Conservation (phyloP, 352 stramenopile genomes). For the Phytopythium ostracodes region DNA sequence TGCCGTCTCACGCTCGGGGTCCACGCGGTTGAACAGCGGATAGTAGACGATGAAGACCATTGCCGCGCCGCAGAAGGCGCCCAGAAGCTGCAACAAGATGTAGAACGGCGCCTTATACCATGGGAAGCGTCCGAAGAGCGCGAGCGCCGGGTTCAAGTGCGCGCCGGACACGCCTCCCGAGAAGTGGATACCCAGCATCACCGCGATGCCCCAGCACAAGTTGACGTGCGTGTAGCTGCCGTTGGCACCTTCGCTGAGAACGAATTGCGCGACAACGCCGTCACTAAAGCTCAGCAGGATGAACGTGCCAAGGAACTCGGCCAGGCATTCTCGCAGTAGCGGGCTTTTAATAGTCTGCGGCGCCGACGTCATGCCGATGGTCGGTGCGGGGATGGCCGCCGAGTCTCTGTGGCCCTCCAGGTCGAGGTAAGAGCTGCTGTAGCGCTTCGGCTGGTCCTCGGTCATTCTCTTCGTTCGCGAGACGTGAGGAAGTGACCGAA, state of each 20-base stretch:
- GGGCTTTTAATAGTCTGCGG: constrained; percentile 17
- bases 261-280: constrained; percentile 43
- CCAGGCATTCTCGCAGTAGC: constrained; percentile 42
- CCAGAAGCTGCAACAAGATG: constrained; percentile 37
- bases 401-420: constrained; percentile 5
- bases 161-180: constrained; percentile 45
- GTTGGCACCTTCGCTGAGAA: constrained; percentile 29
- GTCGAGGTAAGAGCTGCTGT: constrained; percentile 8
- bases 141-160: constrained; percentile 60
- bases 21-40: constrained; percentile 35
- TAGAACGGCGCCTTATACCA: constrained; percentile 51
- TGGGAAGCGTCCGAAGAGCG: constrained; percentile 33
- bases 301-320: constrained; percentile 53
- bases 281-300: constrained; percentile 46
- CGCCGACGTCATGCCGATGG: background rate
- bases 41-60: constrained; percentile 58
- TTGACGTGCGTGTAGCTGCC: constrained; percentile 55
- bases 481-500: background rate
- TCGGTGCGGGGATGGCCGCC: constrained; percentile 4
- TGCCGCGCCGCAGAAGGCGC: constrained; percentile 34
- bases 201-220: constrained; percentile 53
- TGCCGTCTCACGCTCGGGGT: constrained; percentile 30
- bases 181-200: constrained; percentile 57
- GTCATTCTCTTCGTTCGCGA: background rate
- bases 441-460: constrained; percentile 4